Evolutionary conservation across 257 asterid species (phyloP), one percentile per base, ranked within the genome.

Genomic region (Sherardia arvensis): DNA sequence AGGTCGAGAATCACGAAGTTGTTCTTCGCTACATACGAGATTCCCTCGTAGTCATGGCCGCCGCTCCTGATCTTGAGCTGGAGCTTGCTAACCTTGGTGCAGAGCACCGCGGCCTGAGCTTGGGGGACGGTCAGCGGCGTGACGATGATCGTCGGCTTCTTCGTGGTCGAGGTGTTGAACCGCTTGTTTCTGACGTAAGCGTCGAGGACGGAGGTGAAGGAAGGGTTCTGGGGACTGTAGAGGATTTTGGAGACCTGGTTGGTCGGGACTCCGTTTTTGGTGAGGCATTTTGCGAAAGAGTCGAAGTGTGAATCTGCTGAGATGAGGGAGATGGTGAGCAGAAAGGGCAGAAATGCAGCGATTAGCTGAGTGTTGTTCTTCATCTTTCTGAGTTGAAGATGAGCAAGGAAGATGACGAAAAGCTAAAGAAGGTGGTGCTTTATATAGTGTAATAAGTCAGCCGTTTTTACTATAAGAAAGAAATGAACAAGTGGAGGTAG

Each of bases 61-160:
- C 86, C 88, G 28, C 89, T 82, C 15, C 87, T 75, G 56, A 74
- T 74, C 32, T 70, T 78, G 7, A 85, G 74, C 9, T 66, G 75
- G 7, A 84, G 18, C 1, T 69, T 62, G 12, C 60, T 58, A 8
- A 28, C 23, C 51, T 73, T 74, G 14, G 85, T 49, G 55, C 87
- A 82, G 1, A 62, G 0, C 10, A 79, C 68, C 4, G 77, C 32
- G 3, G 74, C 75, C 10, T 54, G 69, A 4, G 79, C 67, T 0
- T 79, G 79, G 4, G 69, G 12, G n/a, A 32, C 76, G 2, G 3
- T 3, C 45, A 56, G 21, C 17, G 85, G 81, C 22, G 83, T 62
- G n/a, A 77, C 65, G 15, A 83, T 83, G 10, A 73, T 12, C 20
- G 33, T 53, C 10, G 86, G 86, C 21, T 76, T 78, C 17, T 59